A percentile compares a stretch with the other conserved stretches of the same genome.
phyloP scores from a whole-genome alignment of 805 yeast genomes.

The Candida nemodendra region DNA sequence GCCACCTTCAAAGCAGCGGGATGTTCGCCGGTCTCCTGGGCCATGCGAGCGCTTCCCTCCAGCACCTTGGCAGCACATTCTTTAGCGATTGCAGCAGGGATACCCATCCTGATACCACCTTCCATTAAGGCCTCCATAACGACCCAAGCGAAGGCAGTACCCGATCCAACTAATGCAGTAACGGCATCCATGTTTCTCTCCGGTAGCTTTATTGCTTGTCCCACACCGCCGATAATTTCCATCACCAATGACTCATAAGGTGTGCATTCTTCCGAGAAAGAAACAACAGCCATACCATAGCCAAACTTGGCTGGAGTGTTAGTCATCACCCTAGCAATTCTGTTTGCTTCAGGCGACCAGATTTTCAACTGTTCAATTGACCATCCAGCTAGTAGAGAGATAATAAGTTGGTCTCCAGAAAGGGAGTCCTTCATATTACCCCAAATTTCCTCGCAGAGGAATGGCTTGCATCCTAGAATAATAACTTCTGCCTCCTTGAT shows the following conservation, averaged over 20 bases:
- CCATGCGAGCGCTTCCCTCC: slow-evolving; percentile 94
- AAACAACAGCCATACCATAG: slow-evolving; percentile 90
- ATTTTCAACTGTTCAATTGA: slow-evolving; percentile 65
- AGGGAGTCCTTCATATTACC: slow-evolving; percentile 48
- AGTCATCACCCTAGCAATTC: slow-evolving; percentile 91
- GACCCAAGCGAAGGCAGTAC: slow-evolving; percentile 89
- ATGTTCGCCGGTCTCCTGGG: slow-evolving; percentile 72
- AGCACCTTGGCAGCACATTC: slow-evolving; percentile 90
- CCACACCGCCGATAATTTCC: slow-evolving; percentile 61
- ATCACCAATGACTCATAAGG: slow-evolving; percentile 46
- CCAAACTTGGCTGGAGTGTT: slow-evolving; percentile 95
- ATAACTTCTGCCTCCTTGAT: slow-evolving; percentile 66
- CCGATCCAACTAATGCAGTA: slow-evolving; percentile 92
- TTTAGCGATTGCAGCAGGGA: slow-evolving; percentile 79
- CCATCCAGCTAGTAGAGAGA: slow-evolving; percentile 91
- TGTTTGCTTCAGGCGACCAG: slow-evolving; percentile 41
- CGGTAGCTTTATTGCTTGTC: slow-evolving; percentile 64
- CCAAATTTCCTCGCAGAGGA: slow-evolving; percentile 59
- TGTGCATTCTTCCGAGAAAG: slow-evolving; percentile 58
- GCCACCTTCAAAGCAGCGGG: slow-evolving; percentile 85
- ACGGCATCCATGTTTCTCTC: slow-evolving; percentile 97
- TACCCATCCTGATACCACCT: slow-evolving; percentile 92
- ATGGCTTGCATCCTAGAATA: slow-evolving; percentile 88
- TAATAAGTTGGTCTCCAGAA: slow-evolving; percentile 38
- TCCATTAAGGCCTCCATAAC: slow-evolving; percentile 91